Conservation (phyloP, 2,329 filamentous ascomycete genomes). For the Neurospora sp. region DNA sequence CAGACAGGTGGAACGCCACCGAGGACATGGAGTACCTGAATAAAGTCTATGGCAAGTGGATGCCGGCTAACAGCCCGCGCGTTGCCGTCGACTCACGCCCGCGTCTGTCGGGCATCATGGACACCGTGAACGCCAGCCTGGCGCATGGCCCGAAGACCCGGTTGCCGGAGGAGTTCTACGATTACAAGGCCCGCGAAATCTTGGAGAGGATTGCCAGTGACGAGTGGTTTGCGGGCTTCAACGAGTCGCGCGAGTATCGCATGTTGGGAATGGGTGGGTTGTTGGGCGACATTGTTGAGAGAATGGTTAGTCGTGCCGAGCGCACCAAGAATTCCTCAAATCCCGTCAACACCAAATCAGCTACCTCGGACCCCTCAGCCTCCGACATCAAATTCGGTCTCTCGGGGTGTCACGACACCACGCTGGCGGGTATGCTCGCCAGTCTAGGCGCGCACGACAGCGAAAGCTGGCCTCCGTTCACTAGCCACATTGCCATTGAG, state of each 20-base stretch:
- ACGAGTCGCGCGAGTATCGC: slow-evolving; percentile 79
- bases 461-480: slow-evolving; percentile 82
- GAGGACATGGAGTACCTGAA: slow-evolving; percentile 79
- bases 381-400: slow-evolving; percentile 59
- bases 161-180: slow-evolving; percentile 81
- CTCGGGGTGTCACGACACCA: slow-evolving; percentile 88
- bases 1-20: slow-evolving; percentile 63
- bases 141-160: slow-evolving; percentile 74
- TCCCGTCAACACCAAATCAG: not conserved
- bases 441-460: slow-evolving; percentile 69
- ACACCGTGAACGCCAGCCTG: slow-evolving; percentile 80
- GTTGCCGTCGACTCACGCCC: slow-evolving; percentile 80
- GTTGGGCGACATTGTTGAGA: slow-evolving; percentile 70
- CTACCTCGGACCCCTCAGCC: not conserved
- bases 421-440: slow-evolving; percentile 66
- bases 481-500: slow-evolving; percentile 83
- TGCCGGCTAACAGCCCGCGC: slow-evolving; percentile 57
- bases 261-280: slow-evolving; percentile 76
- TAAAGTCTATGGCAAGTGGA: slow-evolving; percentile 69
- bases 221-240: slow-evolving; percentile 87
- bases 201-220: slow-evolving; percentile 71
- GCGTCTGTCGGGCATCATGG: slow-evolving; percentile 81
- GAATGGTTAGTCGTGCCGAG: slow-evolving; percentile 62
- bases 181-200: slow-evolving; percentile 56
- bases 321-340: slow-evolving; percentile 26